Evolutionary conservation across 2,329 filamentous ascomycete species (phyloP), one percentile per base, ranked within the genome.

Genomic region (Fusarium xylarioides): DNA sequence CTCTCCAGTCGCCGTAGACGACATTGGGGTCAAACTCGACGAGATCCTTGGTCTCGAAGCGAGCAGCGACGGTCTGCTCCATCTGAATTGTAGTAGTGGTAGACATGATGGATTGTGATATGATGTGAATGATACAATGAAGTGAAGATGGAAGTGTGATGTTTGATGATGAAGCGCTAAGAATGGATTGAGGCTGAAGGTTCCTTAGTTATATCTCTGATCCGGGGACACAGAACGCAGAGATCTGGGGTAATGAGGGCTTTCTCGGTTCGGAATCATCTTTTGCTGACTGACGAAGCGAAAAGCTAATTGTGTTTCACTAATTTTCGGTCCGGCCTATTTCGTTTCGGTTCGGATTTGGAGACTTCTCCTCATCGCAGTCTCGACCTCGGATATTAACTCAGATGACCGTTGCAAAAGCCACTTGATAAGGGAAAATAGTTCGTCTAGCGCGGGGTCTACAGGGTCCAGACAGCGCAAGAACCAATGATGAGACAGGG

Each of bases 31-130:
- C 73, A 18, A 75, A 75, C 6, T 74, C 64, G 35, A 75, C 69
- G 43, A 75, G 53, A 44, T 75, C 73, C 58, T 75, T 75, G 42
- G 73, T 75, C 64, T 75, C 73, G 44, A 69, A 75, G 16, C 53
- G 73, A 42, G 73, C 57, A 28, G 67, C 73, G 53, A 75, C 71
- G 28, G 73, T 75, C 30, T 72, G 70, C 32, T 71, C 57, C 44
- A 70, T 70, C 55, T 67, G 43, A 16, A 73, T 56, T 56, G 65
- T 68, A 32, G 60, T 65, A 34, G 64, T 67, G 19, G 43, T 72
- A 21, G 64, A 70, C 64, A 73, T 72, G 8, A 28, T 70, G 65
- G 8, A 43, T 23, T 63, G 40, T 23, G 37, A 43, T n/a, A 7
- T 28, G 26, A 28, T 28, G 37, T 21, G 37, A 15, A n/a, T 43